Base-by-base conservation (phyloP, 2,329 filamentous ascomycete species). In the Colletotrichum cordylinicola region DNA sequence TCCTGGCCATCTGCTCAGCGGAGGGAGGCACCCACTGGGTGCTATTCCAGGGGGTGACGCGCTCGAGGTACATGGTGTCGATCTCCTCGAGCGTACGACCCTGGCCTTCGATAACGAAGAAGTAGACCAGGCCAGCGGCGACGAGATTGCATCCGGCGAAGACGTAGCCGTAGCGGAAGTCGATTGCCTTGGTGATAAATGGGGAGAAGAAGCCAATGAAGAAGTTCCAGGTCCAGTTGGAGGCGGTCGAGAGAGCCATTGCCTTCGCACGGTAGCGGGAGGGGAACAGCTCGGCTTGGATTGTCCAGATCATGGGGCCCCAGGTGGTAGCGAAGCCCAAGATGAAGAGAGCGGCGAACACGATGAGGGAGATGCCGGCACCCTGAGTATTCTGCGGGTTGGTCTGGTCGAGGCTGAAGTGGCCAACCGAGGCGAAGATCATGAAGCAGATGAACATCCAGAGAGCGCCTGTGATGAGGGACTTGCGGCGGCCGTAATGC, bases 81-180 rank as follows among this genome's bases (percentile, higher is more conserved):
- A 96, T 94, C 82, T 96, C 94, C 85, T 96, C 94, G 2, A 96
- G 88, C 0, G 91, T 93, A 8, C 94, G 90, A 68, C 93, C 94
- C 81, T 94, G 92, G 61, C 91, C 92, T 82, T 96, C 94, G 72
- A 94, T 91, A 68, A 96, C 90, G 82, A 95, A 95, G 85, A 96
- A 94, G 86, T 93, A 96, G 35, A 96, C 93, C 15, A 95, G 83
- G 0, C 92, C 78, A 0, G 91, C 90, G 1, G 90, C 93, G 0
- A 90, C 86, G 21, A 94, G 85, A 79, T 94, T 94, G 81, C 93
- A 95, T 0, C 88, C 93, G 0, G 93, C 94, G 83, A 96, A 96
- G 35, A 96, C 91, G 78, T 95, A 94, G 3, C 94, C 94, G 80
- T 94, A 95, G 2, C 88, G 88, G 83, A 93, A 96, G 78, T 93